Evolutionary conservation across 2,329 filamentous ascomycete genomes (phyloP).

Genomic region (Ophiostoma perfectum): DNA sequence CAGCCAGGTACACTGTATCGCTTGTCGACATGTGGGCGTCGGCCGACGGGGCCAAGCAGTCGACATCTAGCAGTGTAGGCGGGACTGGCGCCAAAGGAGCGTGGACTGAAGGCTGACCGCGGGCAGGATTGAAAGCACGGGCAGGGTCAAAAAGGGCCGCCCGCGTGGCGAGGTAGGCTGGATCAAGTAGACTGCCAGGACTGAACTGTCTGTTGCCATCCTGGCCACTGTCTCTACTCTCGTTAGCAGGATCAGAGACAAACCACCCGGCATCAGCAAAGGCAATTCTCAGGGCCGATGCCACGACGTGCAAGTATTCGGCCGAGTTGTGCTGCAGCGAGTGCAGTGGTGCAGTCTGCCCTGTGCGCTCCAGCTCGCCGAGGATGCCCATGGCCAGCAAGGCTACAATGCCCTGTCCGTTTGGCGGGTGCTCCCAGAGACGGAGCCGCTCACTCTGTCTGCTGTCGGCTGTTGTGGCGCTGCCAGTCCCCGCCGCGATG

Average conservation of each 20-base stretch:
- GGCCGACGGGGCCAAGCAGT: slow-evolving; percentile 10
- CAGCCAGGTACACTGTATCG: slow-evolving; percentile 90
- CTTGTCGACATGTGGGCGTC: slow-evolving; percentile 45
- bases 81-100: neutral
- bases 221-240: neutral
- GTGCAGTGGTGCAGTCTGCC: slow-evolving; percentile 64
- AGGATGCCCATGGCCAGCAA: slow-evolving; percentile 88
- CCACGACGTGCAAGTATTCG: slow-evolving; percentile 72
- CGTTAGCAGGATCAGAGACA: slow-evolving; percentile 63
- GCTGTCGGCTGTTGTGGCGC: slow-evolving; percentile 58
- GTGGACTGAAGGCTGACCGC: slow-evolving; percentile 12
- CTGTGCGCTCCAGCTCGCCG: slow-evolving; percentile 70
- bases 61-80: neutral
- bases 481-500: slow-evolving; percentile 53
- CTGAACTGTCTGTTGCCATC: slow-evolving; percentile 35
- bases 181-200: slow-evolving; percentile 51
- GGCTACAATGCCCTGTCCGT: slow-evolving; percentile 90
- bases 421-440: slow-evolving; percentile 93
- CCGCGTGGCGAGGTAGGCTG: slow-evolving; percentile 65
- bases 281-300: slow-evolving; percentile 81
- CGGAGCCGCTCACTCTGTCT: slow-evolving; percentile 60
- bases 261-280: slow-evolving; percentile 88
- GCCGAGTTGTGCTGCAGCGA: slow-evolving; percentile 71
- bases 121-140: slow-evolving; percentile 54
- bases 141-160: slow-evolving; percentile 52